Conservation (phyloP, 352 stramenopile species). For the Phytophthora nicotianae region DNA sequence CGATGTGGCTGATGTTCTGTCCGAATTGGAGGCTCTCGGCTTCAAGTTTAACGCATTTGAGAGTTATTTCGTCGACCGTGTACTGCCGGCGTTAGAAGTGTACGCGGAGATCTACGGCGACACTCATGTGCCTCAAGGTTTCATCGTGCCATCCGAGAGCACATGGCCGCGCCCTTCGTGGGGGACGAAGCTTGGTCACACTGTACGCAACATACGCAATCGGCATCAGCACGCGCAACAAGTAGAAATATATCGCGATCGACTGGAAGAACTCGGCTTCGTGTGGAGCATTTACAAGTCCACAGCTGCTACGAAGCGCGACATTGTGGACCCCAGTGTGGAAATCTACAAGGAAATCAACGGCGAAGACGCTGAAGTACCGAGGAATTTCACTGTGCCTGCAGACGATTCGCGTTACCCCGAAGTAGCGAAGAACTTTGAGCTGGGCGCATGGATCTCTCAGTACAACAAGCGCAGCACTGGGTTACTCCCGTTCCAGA, state of each 20-base stretch:
- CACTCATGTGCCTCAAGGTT: conserved; percentile 89
- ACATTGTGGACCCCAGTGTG: conserved; percentile 62
- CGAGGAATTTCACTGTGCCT: conserved; percentile 75
- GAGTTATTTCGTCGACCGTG: conserved; percentile 60
- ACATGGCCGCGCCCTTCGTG: conserved; percentile 82
- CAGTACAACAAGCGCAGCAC: conserved; percentile 53
- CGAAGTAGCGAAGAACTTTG: conserved; percentile 81
- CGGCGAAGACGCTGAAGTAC: conserved; percentile 66
- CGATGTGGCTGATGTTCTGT: conserved; percentile 55
- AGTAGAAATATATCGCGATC: conserved; percentile 73
- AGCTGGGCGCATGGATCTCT: conserved; percentile 88
- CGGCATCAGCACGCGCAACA: conserved; percentile 89
- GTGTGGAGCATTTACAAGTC: conserved; percentile 86
- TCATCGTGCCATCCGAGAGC: conserved; percentile 82
- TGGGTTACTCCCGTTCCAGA: conserved; percentile 51
- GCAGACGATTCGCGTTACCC: conserved; percentile 80
- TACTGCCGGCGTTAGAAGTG: conserved; percentile 73
- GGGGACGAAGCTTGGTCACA: conserved; percentile 89
- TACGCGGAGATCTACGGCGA: conserved; percentile 90
- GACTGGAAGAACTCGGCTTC: conserved; percentile 91
- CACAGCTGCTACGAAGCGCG: conserved; percentile 49
- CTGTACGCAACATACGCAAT: conserved; percentile 90
- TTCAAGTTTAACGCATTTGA: conserved; percentile 76
- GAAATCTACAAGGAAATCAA: conserved; percentile 86
- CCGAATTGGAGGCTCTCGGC: conserved; percentile 61